These are phyloP conservation scores for Aspergillus viridinutans DNA, from an alignment of 2,329 filamentous ascomycete genomes.

Conservation along the genomic window DNA sequence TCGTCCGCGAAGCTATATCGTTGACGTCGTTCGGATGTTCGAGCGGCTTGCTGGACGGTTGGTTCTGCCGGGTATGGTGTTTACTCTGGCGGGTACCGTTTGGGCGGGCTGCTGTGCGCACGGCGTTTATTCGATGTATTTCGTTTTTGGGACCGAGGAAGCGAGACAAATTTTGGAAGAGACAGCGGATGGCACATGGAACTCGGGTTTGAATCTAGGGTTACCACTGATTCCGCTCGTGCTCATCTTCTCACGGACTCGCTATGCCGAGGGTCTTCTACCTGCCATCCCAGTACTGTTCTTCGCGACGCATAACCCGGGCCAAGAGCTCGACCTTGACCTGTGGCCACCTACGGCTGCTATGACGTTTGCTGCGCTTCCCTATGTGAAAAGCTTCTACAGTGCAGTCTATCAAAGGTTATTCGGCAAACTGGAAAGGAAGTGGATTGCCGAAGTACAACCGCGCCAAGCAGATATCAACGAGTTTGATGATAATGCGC, in stretches of 20 bases:
- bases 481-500: slow-evolving; percentile 30
- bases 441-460: slow-evolving; percentile 61
- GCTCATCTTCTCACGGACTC: slow-evolving; percentile 64
- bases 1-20: slow-evolving; percentile 67
- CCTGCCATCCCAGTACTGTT: slow-evolving; percentile 59
- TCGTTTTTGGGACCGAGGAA: slow-evolving; percentile 63
- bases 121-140: slow-evolving; percentile 60
- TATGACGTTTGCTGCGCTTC: slow-evolving; percentile 62
- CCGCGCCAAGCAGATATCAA: slow-evolving; percentile 48
- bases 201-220: slow-evolving; percentile 54
- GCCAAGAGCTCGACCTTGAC: slow-evolving; percentile 48
- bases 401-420: slow-evolving; percentile 58
- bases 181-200: slow-evolving; percentile 34
- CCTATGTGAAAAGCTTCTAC: slow-evolving; percentile 62
- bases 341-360: slow-evolving; percentile 64
- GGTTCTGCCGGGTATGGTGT: slow-evolving; percentile 61
- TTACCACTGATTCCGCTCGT: slow-evolving; percentile 65
- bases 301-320: slow-evolving; percentile 46
- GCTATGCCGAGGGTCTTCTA: slow-evolving; percentile 59
- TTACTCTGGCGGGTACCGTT: slow-evolving; percentile 44
- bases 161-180: slow-evolving; percentile 51
- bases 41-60: slow-evolving; percentile 56
- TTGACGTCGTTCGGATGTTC: slow-evolving; percentile 61
- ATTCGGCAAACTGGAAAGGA: slow-evolving; percentile 55
- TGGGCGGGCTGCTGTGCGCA: slow-evolving; percentile 53